A percentile compares a stretch with the other conserved stretches of the same genome.
Conservation (phyloP, 1,284 basidiomycete genomes). For the Pseudozyma hubeiensis region DNA sequence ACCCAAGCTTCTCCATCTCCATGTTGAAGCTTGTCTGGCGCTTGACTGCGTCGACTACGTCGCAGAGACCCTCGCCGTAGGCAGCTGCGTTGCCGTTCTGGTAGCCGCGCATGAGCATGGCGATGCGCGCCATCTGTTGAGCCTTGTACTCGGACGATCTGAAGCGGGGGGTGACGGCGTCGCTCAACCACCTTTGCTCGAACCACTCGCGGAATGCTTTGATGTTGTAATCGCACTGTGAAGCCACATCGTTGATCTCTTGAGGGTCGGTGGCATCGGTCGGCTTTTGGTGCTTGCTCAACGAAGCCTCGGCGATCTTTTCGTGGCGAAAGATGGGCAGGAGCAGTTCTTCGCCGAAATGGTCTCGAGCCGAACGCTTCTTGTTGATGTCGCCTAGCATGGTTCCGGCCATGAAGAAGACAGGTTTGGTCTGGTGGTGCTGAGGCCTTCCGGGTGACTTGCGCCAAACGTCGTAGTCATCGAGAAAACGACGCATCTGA, state of each 20-base stretch:
- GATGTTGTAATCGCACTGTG: slow-evolving; percentile 29
- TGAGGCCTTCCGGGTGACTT: slow-evolving; percentile 18
- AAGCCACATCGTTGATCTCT: slow-evolving; percentile 25
- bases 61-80: slow-evolving; percentile 41
- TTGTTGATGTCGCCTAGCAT: slow-evolving; percentile 24
- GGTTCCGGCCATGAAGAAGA: slow-evolving; percentile 48
- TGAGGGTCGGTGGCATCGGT: slow-evolving; percentile 3
- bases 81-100: slow-evolving; percentile 43
- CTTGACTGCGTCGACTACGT: slow-evolving; percentile 48
- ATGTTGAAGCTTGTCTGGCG: slow-evolving; percentile 44
- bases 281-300: slow-evolving; percentile 8
- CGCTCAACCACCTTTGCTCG: slow-evolving; percentile 23
- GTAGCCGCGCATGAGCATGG: slow-evolving; percentile 34
- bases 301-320: slow-evolving; percentile 16
- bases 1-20: slow-evolving; percentile 47
- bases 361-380: slow-evolving; percentile 20
- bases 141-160: slow-evolving; percentile 19
- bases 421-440: not conserved
- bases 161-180: slow-evolving; percentile 18
- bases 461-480: slow-evolving; percentile 31
- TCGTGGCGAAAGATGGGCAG: slow-evolving; percentile 37
- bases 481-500: slow-evolving; percentile 43
- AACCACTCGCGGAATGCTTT: slow-evolving; percentile 32
- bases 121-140: slow-evolving; percentile 37
- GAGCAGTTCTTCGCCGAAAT: slow-evolving; percentile 30